These are phyloP conservation scores for Mallotus japonicus DNA, from an alignment of 441 rosid genomes.

Conservation along the genomic window DNA sequence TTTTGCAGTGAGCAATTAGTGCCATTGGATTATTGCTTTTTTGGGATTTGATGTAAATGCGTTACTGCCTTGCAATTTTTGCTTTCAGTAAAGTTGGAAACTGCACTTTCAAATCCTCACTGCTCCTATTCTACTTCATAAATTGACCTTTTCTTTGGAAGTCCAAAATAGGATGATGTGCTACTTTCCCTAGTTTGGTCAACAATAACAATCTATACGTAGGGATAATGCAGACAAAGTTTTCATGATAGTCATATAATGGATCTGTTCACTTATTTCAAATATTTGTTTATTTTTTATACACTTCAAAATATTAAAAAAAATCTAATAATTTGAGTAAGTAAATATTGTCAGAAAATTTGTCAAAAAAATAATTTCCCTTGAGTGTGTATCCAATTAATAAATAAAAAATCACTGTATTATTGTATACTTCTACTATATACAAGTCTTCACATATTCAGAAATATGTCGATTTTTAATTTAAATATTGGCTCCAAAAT, in stretches of 20 bases:
- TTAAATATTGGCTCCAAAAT: too few species aligned
- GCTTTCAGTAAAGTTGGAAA: not conserved
- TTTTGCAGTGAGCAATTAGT: not conserved
- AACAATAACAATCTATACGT: not conserved
- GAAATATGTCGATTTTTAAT: too few species aligned
- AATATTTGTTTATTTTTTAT: too few species aligned
- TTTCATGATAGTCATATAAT: not conserved
- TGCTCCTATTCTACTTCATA: not conserved
- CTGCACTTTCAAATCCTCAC: not conserved
- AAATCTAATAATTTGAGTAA: too few species aligned
- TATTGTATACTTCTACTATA: too few species aligned
- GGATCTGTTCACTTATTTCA: slow-evolving; percentile 6
- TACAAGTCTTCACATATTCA: too few species aligned
- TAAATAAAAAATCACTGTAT: too few species aligned
- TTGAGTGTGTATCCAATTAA: too few species aligned
- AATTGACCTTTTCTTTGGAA: not conserved
- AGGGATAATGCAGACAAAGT: not conserved
- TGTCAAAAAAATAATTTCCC: too few species aligned
- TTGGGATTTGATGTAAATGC: not conserved
- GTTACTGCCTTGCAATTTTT: not conserved
- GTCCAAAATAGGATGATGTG: not conserved
- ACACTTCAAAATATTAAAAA: too few species aligned
- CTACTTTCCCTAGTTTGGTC: not conserved
- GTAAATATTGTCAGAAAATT: too few species aligned
- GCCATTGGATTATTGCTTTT: slow-evolving; percentile 1